A percentile compares a stretch with the other conserved stretches of the same genome.
Conservation (phyloP, 1,284 basidiomycete genomes). For the Pterula multifida region DNA sequence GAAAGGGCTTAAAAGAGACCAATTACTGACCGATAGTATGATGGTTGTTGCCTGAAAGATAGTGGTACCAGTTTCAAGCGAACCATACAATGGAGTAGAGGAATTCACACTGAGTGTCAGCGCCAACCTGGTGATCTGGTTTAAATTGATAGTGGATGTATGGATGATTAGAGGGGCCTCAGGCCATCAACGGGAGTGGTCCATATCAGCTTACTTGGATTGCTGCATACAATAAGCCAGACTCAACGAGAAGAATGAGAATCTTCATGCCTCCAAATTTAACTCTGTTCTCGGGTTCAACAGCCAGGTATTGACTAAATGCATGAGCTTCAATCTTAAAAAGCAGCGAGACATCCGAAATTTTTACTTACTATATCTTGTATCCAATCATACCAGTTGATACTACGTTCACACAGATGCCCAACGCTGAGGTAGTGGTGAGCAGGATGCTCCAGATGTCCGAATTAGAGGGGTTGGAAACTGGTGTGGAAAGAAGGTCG, state of each 20-base stretch:
- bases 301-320: not conserved
- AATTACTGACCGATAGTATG: not conserved
- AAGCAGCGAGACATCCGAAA: not conserved
- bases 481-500: not conserved
- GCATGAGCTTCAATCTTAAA: not conserved
- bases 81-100: not conserved
- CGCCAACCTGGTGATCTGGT: not conserved
- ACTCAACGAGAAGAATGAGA: not conserved
- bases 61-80: not conserved
- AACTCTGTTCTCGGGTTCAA: not conserved
- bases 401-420: not conserved
- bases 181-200: not conserved
- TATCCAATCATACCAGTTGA: not conserved
- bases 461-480: not conserved
- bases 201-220: not conserved
- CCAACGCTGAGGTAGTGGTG: not conserved
- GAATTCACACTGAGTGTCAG: not conserved
- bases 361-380: not conserved
- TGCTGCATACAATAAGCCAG: not conserved
- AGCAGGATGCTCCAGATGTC: not conserved
- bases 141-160: not conserved
- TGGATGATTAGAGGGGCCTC: not conserved
- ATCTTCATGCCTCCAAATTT: not conserved
- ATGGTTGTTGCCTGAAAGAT: not conserved
- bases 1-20: no score